Conservation (phyloP, 2,329 filamentous ascomycete species). For the Daldinia sp. region DNA sequence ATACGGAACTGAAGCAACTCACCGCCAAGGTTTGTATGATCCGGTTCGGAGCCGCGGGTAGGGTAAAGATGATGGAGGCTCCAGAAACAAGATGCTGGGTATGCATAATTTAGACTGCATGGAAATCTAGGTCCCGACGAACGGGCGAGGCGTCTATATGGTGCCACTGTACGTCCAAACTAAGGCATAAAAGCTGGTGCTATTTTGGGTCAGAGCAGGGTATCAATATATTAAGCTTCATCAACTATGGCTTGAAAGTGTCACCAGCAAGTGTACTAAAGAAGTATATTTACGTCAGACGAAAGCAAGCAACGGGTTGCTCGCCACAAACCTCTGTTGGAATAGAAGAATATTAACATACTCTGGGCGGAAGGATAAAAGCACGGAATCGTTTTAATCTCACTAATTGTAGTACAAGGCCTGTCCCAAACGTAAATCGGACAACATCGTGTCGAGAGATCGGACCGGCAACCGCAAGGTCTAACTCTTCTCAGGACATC, state of each 20-base stretch:
- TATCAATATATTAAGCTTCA: conserved; percentile 55
- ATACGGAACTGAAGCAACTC: conserved; percentile 35
- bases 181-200: conserved; percentile 42
- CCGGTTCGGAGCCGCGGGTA: conserved; percentile 22
- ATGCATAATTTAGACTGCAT: conserved; percentile 23
- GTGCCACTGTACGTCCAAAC: conserved; percentile 27
- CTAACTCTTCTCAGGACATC: conserved; percentile 1
- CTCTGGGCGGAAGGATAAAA: neutral
- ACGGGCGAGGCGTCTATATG: conserved; percentile 30
- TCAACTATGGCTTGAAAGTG: conserved; percentile 31
- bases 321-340: neutral
- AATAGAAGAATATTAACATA: too few relatives aligned
- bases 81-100: conserved; percentile 32
- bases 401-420: neutral
- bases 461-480: conserved; percentile 19
- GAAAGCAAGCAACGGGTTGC: neutral
- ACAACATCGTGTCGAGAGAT: conserved; percentile 3
- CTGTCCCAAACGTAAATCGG: conserved; percentile 2
- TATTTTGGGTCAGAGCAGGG: conserved; percentile 52
- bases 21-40: conserved; percentile 22
- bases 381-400: neutral
- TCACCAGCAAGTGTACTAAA: neutral
- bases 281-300: neutral
- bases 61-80: conserved; percentile 33
- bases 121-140: conserved; percentile 44